These are phyloP conservation scores for Sclerotinia trifoliorum DNA, from an alignment of 2,329 filamentous ascomycete genomes.

Conservation along the genomic window DNA sequence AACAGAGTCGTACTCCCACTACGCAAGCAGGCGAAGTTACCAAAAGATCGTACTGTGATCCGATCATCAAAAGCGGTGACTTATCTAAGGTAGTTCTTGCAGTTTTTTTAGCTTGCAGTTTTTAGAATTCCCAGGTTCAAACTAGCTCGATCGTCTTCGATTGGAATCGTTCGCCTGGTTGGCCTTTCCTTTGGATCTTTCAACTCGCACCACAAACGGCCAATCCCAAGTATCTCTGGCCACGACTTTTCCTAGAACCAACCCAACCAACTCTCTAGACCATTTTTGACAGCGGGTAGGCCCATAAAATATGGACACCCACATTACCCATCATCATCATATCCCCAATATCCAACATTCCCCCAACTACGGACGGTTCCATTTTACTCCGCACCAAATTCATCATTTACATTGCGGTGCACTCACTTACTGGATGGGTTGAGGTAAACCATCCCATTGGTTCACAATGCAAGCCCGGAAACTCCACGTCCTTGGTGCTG, in stretches of 20 bases:
- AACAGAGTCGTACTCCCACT: neutral
- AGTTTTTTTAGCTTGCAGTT: neutral
- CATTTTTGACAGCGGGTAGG: neutral
- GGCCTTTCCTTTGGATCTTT: neutral
- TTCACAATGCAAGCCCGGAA: neutral
- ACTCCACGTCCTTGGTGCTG: conserved; percentile 14
- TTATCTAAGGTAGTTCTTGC: neutral
- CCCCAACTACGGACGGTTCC: neutral
- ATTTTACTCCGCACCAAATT: neutral
- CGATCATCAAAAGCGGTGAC: conserved; percentile 19
- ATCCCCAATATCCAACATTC: too few species aligned
- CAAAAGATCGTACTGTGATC: conserved; percentile 13
- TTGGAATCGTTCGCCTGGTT: too few species aligned
- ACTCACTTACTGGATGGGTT: too few species aligned
- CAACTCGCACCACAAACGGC: neutral
- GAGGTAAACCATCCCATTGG: neutral
- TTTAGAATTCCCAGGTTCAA: neutral
- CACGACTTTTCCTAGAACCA: neutral
- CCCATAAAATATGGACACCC: neutral
- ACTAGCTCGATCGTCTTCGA: neutral
- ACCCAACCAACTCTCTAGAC: neutral
- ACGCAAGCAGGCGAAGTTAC: neutral
- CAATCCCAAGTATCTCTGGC: neutral
- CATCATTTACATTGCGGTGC: too few species aligned
- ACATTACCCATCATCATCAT: too few species aligned